Evolutionary conservation across 192 early-diverging fungal species (phyloP), one percentile per base, ranked within the genome.

Genomic region (Ambispora gerdemannii): DNA sequence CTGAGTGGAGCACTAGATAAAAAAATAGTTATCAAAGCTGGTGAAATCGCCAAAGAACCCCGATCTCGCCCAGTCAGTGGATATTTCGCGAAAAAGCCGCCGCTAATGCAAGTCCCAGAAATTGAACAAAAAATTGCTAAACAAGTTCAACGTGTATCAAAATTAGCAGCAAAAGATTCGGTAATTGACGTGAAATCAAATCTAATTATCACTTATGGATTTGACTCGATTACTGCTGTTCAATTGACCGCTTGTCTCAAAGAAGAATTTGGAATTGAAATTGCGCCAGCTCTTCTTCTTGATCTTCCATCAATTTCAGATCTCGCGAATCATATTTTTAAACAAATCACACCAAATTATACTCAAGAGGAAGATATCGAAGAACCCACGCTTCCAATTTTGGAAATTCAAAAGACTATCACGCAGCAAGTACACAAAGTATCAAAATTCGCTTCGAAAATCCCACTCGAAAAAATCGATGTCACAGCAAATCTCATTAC

Each of bases 161-260:
- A 67, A 50, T 52, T 67, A 10, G 65, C 43, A 6, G 10, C 65
- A 10, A 50, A 51, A 51, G n/a, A 22, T 31, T 24, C 49, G 22
- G 32, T 51, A 20, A 31, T 67, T 20, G 65, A 67, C 22, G 0
- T 33, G 0, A 30, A 50, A 50, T 43, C 50, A 0, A 67, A 67
- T 32, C 25, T 67, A 22, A 67, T 67, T 1, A 67, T 50, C 3
- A 13, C n/a, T 50, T 67, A 67, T 13, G 65, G 65, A 0, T 67
- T 67, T 51, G 65, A 67, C 52, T 67, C 65, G 15, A 17, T 67
- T 3, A 31, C 20, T 3, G 65, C 65, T 3, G 65, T 67, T 17
- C 65, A 67, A 67, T 51, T 67, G 38, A 51, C 50, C 2, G 38
- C 65, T 4, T 67, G 49, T n/a, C 43, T 67, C 28, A 67, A 67